Conservation (phyloP, 2,329 filamentous ascomycete genomes). For the Didymella arachidicola region DNA sequence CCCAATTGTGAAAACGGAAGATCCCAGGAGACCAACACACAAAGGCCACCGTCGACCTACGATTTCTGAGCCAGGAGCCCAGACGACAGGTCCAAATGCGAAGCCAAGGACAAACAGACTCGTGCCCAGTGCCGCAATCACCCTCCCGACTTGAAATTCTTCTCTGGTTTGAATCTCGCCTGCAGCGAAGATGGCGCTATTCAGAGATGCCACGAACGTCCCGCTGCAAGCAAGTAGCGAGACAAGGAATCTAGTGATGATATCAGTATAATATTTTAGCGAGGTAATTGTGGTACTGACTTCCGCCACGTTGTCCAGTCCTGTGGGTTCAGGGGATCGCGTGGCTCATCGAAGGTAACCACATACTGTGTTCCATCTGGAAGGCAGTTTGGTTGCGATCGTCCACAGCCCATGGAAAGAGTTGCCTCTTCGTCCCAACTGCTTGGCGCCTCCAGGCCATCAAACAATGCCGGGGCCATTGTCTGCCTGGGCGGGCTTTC, state of each 20-base stretch:
- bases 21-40: slow-evolving; percentile 53
- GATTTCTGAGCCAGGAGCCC: slow-evolving; percentile 64
- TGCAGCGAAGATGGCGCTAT: slow-evolving; percentile 71
- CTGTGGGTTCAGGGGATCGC: slow-evolving; percentile 3
- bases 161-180: slow-evolving; percentile 62
- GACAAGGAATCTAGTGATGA: neutral
- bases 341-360: neutral
- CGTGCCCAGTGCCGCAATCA: slow-evolving; percentile 68
- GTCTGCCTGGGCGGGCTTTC: neutral
- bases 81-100: slow-evolving; percentile 67
- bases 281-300: neutral
- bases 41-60: slow-evolving; percentile 56
- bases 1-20: slow-evolving; percentile 55
- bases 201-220: slow-evolving; percentile 58
- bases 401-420: neutral
- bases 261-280: neutral
- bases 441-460: neutral
- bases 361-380: neutral
- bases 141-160: slow-evolving; percentile 61
- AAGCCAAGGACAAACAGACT: slow-evolving; percentile 71
- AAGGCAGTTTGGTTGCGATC: neutral
- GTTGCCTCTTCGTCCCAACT: neutral
- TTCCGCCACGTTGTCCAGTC: slow-evolving; percentile 5
- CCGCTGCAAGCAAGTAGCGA: neutral
- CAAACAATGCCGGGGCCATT: neutral